Conservation (phyloP, 1,284 basidiomycete species). For the Cryptococcus floricola region DNA sequence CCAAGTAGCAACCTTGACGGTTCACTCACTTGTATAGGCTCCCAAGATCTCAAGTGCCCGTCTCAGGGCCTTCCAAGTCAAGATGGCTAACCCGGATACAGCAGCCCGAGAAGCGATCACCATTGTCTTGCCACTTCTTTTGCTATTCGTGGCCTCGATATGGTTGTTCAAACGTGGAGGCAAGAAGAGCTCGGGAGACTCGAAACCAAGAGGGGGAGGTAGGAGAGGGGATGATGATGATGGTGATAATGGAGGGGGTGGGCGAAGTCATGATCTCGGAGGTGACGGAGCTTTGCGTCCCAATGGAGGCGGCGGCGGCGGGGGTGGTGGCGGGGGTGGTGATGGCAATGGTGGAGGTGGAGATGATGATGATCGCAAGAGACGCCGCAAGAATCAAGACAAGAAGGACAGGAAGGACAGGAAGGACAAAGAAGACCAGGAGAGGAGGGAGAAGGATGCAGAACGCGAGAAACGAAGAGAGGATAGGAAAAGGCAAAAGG, state of each 20-base stretch:
- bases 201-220: background rate
- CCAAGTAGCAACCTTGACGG: too few relatives aligned
- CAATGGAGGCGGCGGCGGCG: background rate
- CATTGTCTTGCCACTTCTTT: slow-evolving; percentile 3
- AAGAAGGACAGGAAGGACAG: background rate
- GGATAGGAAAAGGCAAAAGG: background rate
- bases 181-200: background rate
- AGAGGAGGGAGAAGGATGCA: background rate
- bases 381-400: background rate
- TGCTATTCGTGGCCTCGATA: background rate
- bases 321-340: background rate
- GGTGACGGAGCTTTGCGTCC: too few relatives aligned
- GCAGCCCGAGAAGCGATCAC: slow-evolving; percentile 11
- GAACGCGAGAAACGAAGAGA: background rate
- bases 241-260: background rate
- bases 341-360: background rate
- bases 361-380: background rate
- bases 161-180: background rate
- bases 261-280: background rate
- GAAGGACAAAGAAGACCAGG: background rate
- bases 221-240: background rate
- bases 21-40: too few relatives aligned
- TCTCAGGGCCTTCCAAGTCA: background rate
- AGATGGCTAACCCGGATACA: slow-evolving; percentile 7
- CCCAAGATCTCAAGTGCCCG: too few relatives aligned